phyloP scores from a whole-genome alignment of 345 rosid genomes.

The Lenwebbia sp. region DNA sequence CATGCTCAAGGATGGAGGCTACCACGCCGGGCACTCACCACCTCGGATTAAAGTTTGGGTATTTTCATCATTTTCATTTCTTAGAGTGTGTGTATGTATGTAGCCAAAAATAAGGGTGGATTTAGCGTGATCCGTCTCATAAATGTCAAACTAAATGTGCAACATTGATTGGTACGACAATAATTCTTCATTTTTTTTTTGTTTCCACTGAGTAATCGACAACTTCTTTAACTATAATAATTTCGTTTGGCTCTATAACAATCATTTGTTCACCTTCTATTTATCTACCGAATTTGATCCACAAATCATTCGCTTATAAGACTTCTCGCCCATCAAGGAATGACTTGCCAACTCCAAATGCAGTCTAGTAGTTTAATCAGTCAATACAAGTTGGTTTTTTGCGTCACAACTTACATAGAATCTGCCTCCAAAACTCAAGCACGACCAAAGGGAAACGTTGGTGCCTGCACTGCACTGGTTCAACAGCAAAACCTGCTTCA shows the following conservation, averaged over 20 bases:
- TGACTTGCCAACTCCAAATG: neutral
- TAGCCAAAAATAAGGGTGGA: neutral
- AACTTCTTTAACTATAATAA: neutral
- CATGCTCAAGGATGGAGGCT: no score
- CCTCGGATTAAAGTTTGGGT: neutral
- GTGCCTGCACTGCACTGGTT: neutral
- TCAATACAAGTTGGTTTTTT: neutral
- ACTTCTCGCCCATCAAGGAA: neutral
- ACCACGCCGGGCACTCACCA: neutral
- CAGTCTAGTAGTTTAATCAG: neutral
- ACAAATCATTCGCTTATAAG: neutral
- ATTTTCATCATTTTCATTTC: neutral
- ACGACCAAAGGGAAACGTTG: neutral
- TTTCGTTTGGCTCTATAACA: neutral
- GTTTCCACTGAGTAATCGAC: neutral
- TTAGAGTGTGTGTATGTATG: neutral
- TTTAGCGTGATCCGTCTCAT: neutral
- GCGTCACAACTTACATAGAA: neutral
- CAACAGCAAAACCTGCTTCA: neutral
- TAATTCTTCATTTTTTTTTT: neutral
- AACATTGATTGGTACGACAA: neutral
- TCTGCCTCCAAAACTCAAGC: neutral
- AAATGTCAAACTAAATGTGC: neutral
- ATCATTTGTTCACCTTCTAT: neutral
- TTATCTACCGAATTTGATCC: neutral